Evolutionary conservation across 2,329 filamentous ascomycete genomes (phyloP).

Genomic region (Hymenoscyphus repandus): DNA sequence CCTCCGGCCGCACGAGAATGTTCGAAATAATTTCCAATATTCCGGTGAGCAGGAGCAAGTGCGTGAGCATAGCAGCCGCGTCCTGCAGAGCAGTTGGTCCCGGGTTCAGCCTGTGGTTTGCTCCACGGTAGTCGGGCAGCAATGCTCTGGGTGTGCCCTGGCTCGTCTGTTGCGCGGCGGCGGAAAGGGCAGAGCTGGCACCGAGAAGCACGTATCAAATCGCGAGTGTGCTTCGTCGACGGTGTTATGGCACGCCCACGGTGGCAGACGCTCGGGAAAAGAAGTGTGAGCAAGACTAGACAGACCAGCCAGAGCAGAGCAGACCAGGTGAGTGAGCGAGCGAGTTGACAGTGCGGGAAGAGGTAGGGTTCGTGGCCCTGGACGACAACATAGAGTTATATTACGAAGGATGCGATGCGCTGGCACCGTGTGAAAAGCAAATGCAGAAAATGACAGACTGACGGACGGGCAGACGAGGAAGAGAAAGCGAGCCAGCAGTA

Average conservation of each 20-base stretch:
- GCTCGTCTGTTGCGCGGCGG: conserved; percentile 9
- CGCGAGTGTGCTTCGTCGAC: conserved; percentile 1
- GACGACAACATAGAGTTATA: conserved; percentile 4
- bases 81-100: not conserved
- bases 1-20: not conserved
- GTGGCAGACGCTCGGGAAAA: too few relatives aligned
- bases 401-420: conserved; percentile 15
- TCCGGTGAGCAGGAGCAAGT: not conserved
- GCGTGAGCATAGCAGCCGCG: not conserved
- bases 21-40: conserved; percentile 2
- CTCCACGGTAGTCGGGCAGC: conserved; percentile 22
- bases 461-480: not conserved
- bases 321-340: not conserved
- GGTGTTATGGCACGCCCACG: not conserved
- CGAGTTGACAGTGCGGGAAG: not conserved
- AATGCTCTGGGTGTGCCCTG: conserved; percentile 15
- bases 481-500: not conserved
- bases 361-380: not conserved
- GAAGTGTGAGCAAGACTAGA: too few relatives aligned
- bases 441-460: not conserved
- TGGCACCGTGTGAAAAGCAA: conserved; percentile 3
- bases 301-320: too few relatives aligned
- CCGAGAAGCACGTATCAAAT: not conserved
- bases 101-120: conserved; percentile 21
- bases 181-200: not conserved